Evolutionary conservation across 1,284 basidiomycete genomes (phyloP), one percentile per base, ranked within the genome.

Genomic region (Ustilago xerochloae): DNA sequence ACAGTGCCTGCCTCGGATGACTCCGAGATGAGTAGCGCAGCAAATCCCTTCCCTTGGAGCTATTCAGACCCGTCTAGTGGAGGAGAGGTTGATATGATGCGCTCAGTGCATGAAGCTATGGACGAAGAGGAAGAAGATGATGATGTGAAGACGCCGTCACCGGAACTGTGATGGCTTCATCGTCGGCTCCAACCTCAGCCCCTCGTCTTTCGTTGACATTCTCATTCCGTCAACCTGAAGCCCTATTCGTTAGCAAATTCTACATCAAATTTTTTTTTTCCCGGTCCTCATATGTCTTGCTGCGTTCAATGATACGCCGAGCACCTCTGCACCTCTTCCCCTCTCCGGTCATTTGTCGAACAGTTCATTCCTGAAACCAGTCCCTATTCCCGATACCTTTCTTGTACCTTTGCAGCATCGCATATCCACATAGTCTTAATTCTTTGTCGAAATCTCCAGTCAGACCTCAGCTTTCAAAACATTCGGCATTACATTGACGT

Each of bases 31-130:
- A 66, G 60, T 39, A 63, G 56, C 6, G 63, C 67, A 2, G 72
- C 67, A 1, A 75, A 75, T 41, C 72, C 72, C 10, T 75, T 75
- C 57, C 72, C 72, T 2, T 75, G 72, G 72, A 70, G 52, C 36
- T 56, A 47, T 22, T 62, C 63, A 29, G 63, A 69, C 29, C 49
- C 66, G 1, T 63, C 62, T 0, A 61, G 58, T 28, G 56, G 41
- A 0, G 58, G 48, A 13, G 71, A 74, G 22, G 29, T 45, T 16
- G 70, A 73, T n/a, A 56, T 73, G 64, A 64, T 64, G 63, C 41
- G 53, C 10, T 73, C 70, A 4, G 48, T 73, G 3, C 64, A 73
- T 36, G 70, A 67, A 46, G 61, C 60, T 4, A 67, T 73, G 67
- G 67, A 70, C 16, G 67, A 61, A 24, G 67, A 61, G 16, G 53